phyloP scores from a whole-genome alignment of 2,329 filamentous ascomycete genomes.

The Geosmithia putterillii region DNA sequence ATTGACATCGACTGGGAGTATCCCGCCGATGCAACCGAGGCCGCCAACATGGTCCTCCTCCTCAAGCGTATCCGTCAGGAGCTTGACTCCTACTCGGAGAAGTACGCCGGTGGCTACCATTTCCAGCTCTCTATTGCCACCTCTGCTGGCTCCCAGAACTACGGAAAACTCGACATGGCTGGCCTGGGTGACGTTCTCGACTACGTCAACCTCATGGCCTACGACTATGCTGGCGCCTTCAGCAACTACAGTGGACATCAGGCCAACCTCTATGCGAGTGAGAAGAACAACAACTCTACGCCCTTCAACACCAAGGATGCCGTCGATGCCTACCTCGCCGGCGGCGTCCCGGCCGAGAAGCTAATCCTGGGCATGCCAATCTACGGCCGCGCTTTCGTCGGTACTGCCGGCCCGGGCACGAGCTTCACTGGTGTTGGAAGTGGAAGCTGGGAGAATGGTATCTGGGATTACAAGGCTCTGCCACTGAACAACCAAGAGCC shows the following conservation, averaged over 20 bases:
- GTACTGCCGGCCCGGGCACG: constrained; percentile 52
- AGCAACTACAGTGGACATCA: constrained; percentile 51
- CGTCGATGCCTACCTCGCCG: constrained; percentile 50
- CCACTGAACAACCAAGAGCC: constrained; percentile 49
- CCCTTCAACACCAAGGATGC: constrained; percentile 59
- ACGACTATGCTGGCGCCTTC: constrained; percentile 69
- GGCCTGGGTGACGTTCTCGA: constrained; percentile 38
- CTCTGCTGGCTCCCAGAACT: constrained; percentile 36
- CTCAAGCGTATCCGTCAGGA: constrained; percentile 29
- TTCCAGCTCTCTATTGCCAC: constrained; percentile 42
- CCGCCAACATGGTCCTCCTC: constrained; percentile 30
- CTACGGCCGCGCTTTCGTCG: constrained; percentile 14
- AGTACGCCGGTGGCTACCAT: constrained; percentile 31
- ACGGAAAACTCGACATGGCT: constrained; percentile 31
- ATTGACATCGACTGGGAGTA: constrained; percentile 30
- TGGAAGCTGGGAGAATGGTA: constrained; percentile 60
- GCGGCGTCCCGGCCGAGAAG: constrained; percentile 51
- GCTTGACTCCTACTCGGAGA: constrained; percentile 34
- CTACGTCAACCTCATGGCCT: constrained; percentile 59
- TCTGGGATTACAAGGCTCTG: constrained; percentile 74
- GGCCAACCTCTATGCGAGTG: constrained; percentile 54
- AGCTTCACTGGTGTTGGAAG: constrained; percentile 50
- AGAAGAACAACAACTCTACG: constrained; percentile 41
- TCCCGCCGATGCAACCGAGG: constrained; percentile 22
- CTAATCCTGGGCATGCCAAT: constrained; percentile 70